Evolutionary conservation across 2,329 filamentous ascomycete genomes (phyloP).

Genomic region (Pseudofabraea citricarpa): DNA sequence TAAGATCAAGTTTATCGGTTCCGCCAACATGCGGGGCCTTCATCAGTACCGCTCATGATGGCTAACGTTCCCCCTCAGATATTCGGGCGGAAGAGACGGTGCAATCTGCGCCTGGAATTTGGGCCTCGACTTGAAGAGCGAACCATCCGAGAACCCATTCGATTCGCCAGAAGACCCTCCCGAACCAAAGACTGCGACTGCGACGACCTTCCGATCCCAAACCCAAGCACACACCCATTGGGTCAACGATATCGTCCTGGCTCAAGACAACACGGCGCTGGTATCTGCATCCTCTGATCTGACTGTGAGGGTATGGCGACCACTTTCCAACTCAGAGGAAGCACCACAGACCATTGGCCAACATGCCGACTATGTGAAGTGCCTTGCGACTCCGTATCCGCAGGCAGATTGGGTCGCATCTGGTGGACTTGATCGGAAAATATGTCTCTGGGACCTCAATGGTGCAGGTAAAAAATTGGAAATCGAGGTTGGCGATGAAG

Average conservation of each 20-base stretch:
- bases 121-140: conserved; percentile 56
- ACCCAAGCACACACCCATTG: conserved; percentile 73
- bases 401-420: conserved; percentile 85
- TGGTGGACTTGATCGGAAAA: conserved; percentile 86
- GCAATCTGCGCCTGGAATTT: conserved; percentile 96
- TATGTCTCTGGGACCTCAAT: conserved; percentile 89
- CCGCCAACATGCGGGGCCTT: too few species aligned
- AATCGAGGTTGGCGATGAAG: conserved; percentile 80
- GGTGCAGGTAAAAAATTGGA: conserved; percentile 81
- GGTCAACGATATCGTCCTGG: conserved; percentile 70
- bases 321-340: conserved; percentile 57
- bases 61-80: too few species aligned
- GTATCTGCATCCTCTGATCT: conserved; percentile 71
- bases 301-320: conserved; percentile 74
- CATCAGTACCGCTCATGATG: too few species aligned
- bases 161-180: conserved; percentile 24
- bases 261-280: conserved; percentile 59
- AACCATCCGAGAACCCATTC: conserved; percentile 23
- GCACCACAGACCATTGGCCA: conserved; percentile 79
- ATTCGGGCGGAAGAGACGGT: conserved; percentile 92
- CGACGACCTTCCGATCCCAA: conserved; percentile 53
- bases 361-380: conserved; percentile 96
- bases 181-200: conserved; percentile 36
- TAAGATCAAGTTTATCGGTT: too few species aligned
- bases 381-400: conserved; percentile 71